These are phyloP conservation scores for Fusarium mangiferae DNA, from an alignment of 2,329 filamentous ascomycete species.

Conservation along the genomic window DNA sequence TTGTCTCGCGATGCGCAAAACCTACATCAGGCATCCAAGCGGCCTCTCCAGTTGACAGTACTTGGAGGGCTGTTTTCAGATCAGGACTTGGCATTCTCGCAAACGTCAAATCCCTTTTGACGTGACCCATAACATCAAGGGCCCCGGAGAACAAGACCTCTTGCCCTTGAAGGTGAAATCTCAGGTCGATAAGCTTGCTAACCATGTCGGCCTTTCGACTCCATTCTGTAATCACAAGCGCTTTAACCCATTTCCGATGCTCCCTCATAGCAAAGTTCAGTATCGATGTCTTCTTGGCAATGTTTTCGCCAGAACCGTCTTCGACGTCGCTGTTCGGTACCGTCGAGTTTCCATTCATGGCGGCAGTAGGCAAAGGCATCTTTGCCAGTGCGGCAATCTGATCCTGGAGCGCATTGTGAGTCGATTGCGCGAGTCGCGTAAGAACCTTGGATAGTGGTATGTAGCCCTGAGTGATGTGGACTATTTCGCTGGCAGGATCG, in stretches of 20 bases:
- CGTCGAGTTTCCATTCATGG: conserved; percentile 61
- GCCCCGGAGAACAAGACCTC: conserved; percentile 68
- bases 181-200: conserved; percentile 88
- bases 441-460: conserved; percentile 80
- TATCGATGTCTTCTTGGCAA: conserved; percentile 79
- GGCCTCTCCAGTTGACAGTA: conserved; percentile 81
- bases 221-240: conserved; percentile 92
- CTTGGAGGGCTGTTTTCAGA: conserved; percentile 86
- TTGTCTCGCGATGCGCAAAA: conserved; percentile 25
- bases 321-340: conserved; percentile 52
- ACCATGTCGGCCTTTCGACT: conserved; percentile 81
- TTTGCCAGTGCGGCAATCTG: conserved; percentile 76
- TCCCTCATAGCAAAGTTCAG: conserved; percentile 82
- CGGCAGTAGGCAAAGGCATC: conserved; percentile 66
- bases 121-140: conserved; percentile 71
- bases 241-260: conserved; percentile 91
- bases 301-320: conserved; percentile 71
- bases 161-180: conserved; percentile 75
- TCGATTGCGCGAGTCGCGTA: conserved; percentile 81
- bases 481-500: conserved; percentile 69
- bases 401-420: conserved; percentile 80
- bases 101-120: conserved; percentile 77
- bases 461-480: conserved; percentile 80
- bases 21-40: conserved; percentile 82
- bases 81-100: conserved; percentile 90